Conservation (phyloP, 2,329 filamentous ascomycete genomes). For the Esteya vermicola region DNA sequence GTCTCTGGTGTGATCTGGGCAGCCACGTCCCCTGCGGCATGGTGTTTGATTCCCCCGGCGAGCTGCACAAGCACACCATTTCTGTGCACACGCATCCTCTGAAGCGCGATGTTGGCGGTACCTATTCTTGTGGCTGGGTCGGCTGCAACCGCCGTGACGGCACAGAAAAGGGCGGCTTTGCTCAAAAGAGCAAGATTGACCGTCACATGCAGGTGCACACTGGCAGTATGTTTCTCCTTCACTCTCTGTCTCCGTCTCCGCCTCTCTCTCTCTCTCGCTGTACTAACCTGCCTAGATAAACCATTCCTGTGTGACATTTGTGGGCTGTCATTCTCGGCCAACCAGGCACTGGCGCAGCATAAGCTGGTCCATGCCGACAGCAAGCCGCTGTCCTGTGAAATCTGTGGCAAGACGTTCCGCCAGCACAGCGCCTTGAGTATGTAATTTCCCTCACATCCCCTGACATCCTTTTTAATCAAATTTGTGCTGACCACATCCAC, state of each 20-base stretch:
- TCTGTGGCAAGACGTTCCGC: conserved; percentile 45
- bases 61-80: conserved; percentile 41
- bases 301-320: conserved; percentile 43
- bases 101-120: conserved; percentile 29
- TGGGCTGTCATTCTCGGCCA: conserved; percentile 44
- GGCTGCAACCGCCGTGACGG: conserved; percentile 36
- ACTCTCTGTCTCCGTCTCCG: not conserved
- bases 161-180: conserved; percentile 30
- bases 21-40: conserved; percentile 13
- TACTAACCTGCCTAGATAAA: conserved; percentile 31
- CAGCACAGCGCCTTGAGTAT: conserved; percentile 54
- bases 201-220: conserved; percentile 53
- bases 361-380: conserved; percentile 51
- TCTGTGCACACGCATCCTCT: conserved; percentile 31
- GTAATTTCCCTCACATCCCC: conserved; percentile 12
- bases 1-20: conserved; percentile 16
- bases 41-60: conserved; percentile 27
- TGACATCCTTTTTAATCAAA: not conserved
- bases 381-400: conserved; percentile 45
- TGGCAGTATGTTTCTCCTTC: conserved; percentile 33
- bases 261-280: not conserved
- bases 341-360: conserved; percentile 55
- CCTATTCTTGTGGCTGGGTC: conserved; percentile 38
- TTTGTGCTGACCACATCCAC: not conserved
- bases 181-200: conserved; percentile 48